These are phyloP conservation scores for Penicillium sp. DNA, from an alignment of 2,329 filamentous ascomycete genomes.

Conservation along the genomic window DNA sequence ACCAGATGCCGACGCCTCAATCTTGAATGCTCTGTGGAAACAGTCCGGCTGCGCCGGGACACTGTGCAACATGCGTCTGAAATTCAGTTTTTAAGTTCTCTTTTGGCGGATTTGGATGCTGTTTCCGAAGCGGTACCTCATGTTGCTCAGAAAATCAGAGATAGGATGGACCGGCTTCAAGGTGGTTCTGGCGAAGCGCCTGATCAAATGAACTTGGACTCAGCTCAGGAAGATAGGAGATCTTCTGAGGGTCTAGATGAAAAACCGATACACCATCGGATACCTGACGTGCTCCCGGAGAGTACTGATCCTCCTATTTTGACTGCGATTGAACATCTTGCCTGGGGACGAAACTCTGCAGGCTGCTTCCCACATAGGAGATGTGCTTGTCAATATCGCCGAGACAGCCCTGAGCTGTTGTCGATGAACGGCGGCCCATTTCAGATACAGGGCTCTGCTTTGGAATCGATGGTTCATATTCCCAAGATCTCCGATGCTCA, in stretches of 20 bases:
- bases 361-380: constrained; percentile 36
- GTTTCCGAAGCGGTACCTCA: constrained; percentile 3
- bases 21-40: constrained; percentile 25
- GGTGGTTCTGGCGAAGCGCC: constrained; percentile 12
- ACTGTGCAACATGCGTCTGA: constrained; percentile 26
- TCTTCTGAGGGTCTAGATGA: constrained; percentile 1
- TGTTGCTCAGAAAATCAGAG: constrained; percentile 12
- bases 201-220: neutral
- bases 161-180: constrained; percentile 23
- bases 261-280: constrained; percentile 1
- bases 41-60: constrained; percentile 24
- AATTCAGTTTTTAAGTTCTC: constrained; percentile 24
- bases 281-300: constrained; percentile 11
- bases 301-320: constrained; percentile 27
- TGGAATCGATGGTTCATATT: constrained; percentile 8
- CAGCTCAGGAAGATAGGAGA: constrained; percentile 5
- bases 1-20: constrained; percentile 24
- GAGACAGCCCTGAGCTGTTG: constrained; percentile 14
- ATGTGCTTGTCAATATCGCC: constrained; percentile 28
- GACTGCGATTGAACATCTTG: constrained; percentile 37
- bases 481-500: constrained; percentile 14
- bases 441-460: constrained; percentile 9
- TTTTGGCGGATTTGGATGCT: constrained; percentile 21
- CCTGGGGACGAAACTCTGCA: constrained; percentile 38
- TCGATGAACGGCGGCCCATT: constrained; percentile 13